Base-by-base conservation (phyloP, 2,329 filamentous ascomycete genomes). In the Aspergillus fructus region DNA sequence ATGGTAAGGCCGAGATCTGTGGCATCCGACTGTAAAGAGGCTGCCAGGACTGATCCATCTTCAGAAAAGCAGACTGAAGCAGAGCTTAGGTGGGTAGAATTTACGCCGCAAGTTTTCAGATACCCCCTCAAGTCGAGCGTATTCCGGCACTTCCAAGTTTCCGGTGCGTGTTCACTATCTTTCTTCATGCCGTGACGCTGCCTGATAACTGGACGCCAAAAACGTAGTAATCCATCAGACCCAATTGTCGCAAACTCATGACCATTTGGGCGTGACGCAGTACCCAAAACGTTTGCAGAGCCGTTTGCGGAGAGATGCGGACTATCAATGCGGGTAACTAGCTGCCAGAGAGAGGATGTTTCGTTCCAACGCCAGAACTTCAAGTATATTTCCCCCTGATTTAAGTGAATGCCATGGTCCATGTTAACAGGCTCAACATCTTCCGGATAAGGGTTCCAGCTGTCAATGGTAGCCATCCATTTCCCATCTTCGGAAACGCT, bases 391-490 rank as follows among this genome's bases (percentile, higher is more conserved):
- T 97, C 93, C 8, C 60, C 43, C 83, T 82, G 60, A 79, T 81
- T 60, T 82, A 80, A 34, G 8, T 2, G 33, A 41, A 42, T 9
- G 17, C 78, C 80, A 63, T 75, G 57, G 40, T 62, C 64, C 13
- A 72, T 66, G 51, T 79, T 74, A 27, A 89, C 72, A 55, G 82
- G 82, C 40, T 84, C 81, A 13, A 90, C 75, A 68, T 97, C 92
- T 59, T 83, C 79, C 12, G 78, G 76, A 9, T 90, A 85, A 1
- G 92, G 92, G 51, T 83, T 82, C 94, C 94, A 99, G 68, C 93
- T 90, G 70, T 99, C 94, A 1, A 96, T 84, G 1, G 91, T 97
- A 4, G 89, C 93, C 56, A 99, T 83, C 93, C 93, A 97, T 63
- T 86, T 83, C 17, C 93, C 93, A 68, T 97, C 89, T 49, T 83